Conservation (phyloP, 2,329 filamentous ascomycete genomes). For the Ceratocystis alfenasii region DNA sequence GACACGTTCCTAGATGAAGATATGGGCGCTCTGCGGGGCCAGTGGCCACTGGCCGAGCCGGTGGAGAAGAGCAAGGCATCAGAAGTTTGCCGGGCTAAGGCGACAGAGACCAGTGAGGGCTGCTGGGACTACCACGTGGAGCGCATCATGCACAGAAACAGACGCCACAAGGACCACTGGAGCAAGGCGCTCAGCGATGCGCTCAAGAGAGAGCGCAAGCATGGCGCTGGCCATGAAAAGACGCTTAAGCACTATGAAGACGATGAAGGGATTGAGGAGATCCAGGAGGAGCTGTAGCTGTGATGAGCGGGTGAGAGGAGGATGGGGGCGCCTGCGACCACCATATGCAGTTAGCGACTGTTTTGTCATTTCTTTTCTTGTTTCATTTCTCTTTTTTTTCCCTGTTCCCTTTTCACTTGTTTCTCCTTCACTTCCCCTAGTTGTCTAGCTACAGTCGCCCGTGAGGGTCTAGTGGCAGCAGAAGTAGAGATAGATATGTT, state of each 20-base stretch:
- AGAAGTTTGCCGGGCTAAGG: slow-evolving; percentile 29
- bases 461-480: not conserved
- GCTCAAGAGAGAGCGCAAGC: slow-evolving; percentile 29
- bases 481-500: not conserved
- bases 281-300: slow-evolving; percentile 22
- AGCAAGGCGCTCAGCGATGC: slow-evolving; percentile 34
- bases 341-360: not conserved
- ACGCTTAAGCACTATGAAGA: slow-evolving; percentile 24
- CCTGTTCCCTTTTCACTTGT: not conserved
- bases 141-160: slow-evolving; percentile 31
- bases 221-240: slow-evolving; percentile 22
- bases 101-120: slow-evolving; percentile 33
- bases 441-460: not conserved
- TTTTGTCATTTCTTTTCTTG: not conserved
- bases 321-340: not conserved
- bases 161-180: slow-evolving; percentile 34
- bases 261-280: slow-evolving; percentile 19
- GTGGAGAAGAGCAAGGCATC: slow-evolving; percentile 27
- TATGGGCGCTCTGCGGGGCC: slow-evolving; percentile 46
- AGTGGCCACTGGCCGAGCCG: slow-evolving; percentile 40
- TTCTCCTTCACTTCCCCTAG: not conserved
- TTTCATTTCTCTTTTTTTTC: not conserved
- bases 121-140: slow-evolving; percentile 48
- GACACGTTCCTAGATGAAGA: slow-evolving; percentile 56
- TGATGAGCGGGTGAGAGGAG: not conserved